Base-by-base conservation (phyloP, 257 asterid species). In the Parsonsia alboflavescens region DNA sequence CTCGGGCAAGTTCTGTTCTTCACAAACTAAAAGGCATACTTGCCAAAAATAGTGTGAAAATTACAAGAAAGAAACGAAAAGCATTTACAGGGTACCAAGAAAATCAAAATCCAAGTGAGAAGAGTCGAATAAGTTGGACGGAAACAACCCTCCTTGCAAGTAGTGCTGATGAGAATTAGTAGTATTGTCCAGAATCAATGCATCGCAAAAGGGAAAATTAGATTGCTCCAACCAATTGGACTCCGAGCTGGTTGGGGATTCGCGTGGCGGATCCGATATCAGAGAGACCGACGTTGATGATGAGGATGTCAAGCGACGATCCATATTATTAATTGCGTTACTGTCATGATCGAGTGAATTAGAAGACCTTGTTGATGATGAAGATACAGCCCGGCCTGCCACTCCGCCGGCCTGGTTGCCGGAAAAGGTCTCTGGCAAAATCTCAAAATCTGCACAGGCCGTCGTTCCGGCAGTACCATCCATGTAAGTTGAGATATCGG, bases 161-260 rank as follows among this genome's bases (percentile, higher is more conserved):
- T 33, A 1, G 1, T 33, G 39, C 39, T 33, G 39, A 33, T 33
- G 87, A 74, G 80, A 72, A 49, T 49, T 48, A 48, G 9, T 49
- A 15, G 21, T 13, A 7, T 64, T 65, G n/a, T n/a, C n/a, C n/a
- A 75, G 69, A 16, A 84, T 80, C 53, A 73, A 81, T 33, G 39
- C 39, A 46, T 78, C 70, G 46, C 84, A 85, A 41, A 76, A 66
- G 13, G 75, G 74, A 15, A 72, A 72, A 7, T 22, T 65, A 6
- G 44, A 65, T 52, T 81, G 81, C 42, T 83, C 89, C 10, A 79
- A 28, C 48, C 78, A 66, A 1, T 33, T 33, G 3, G 88, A 85
- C 15, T 84, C 88, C 0, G 94, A 85, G 50, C 89, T 87, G 2
- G 86, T 77, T 1, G 86, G 77, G 1, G 89, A 82, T 22, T 81